These are phyloP conservation scores for Chalciporus sphaerocephalus DNA, from an alignment of 768 basidiomycete genomes.

Conservation along the genomic window DNA sequence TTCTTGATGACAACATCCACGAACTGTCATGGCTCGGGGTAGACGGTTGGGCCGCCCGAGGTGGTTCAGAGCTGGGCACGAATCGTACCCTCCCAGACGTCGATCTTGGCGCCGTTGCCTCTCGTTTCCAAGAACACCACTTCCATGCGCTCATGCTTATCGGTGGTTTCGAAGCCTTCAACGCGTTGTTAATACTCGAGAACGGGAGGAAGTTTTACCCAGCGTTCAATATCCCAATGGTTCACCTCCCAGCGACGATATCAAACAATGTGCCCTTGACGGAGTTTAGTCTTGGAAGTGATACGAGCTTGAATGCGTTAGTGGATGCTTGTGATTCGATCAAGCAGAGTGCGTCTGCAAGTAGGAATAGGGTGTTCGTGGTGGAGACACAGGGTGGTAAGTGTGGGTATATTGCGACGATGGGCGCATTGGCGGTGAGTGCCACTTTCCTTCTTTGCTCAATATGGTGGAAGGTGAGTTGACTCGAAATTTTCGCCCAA, in stretches of 20 bases:
- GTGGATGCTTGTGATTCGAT: slow-evolving; percentile 98
- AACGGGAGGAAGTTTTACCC: slow-evolving; percentile 80
- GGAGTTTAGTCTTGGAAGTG: slow-evolving; percentile 91
- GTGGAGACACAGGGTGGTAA: slow-evolving; percentile 98
- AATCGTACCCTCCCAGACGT: slow-evolving; percentile 84
- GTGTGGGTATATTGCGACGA: slow-evolving; percentile 91
- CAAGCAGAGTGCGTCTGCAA: slow-evolving; percentile 96
- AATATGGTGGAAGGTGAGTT: not conserved
- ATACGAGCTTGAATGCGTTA: slow-evolving; percentile 96
- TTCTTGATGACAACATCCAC: slow-evolving; percentile 82
- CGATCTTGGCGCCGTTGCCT: slow-evolving; percentile 84
- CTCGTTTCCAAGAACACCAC: slow-evolving; percentile 83
- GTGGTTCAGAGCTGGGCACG: slow-evolving; percentile 96
- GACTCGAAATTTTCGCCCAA: no score
- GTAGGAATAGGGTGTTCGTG: slow-evolving; percentile 92
- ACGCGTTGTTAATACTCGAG: slow-evolving; percentile 70
- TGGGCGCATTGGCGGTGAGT: slow-evolving; percentile 93
- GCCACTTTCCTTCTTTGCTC: not conserved
- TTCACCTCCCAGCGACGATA: slow-evolving; percentile 92
- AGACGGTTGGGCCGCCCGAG: slow-evolving; percentile 93
- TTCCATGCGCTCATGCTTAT: slow-evolving; percentile 83
- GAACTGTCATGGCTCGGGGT: slow-evolving; percentile 95
- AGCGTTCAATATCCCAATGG: slow-evolving; percentile 92
- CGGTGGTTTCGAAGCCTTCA: slow-evolving; percentile 96
- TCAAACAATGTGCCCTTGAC: slow-evolving; percentile 98